Evolutionary conservation across 2,329 filamentous ascomycete genomes (phyloP).

Genomic region (Albophoma yamanashiensis): DNA sequence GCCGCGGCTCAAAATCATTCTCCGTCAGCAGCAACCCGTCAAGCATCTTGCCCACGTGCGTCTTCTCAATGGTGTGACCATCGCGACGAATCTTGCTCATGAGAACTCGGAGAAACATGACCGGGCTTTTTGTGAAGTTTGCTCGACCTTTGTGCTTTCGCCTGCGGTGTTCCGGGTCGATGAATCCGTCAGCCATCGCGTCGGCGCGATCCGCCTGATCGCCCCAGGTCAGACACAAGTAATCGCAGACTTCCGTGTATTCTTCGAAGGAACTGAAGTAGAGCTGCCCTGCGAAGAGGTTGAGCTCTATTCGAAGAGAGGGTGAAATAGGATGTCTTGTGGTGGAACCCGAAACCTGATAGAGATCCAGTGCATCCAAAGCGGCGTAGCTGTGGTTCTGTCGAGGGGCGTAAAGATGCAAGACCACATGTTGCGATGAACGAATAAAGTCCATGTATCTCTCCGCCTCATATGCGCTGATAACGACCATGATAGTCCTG

Average conservation of each 20-base stretch:
- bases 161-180: slow-evolving; percentile 5
- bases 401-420: slow-evolving; percentile 43
- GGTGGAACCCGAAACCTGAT: not conserved
- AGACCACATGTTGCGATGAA: slow-evolving; percentile 17
- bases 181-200: slow-evolving; percentile 21
- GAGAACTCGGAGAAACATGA: slow-evolving; percentile 25
- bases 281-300: slow-evolving; percentile 58
- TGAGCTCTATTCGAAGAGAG: slow-evolving; percentile 36
- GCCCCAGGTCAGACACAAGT: slow-evolving; percentile 35
- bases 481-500: not conserved
- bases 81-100: slow-evolving; percentile 24
- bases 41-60: slow-evolving; percentile 28
- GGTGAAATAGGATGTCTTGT: not conserved
- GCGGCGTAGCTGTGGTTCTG: slow-evolving; percentile 1
- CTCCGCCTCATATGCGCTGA: slow-evolving; percentile 38
- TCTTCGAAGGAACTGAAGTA: slow-evolving; percentile 46
- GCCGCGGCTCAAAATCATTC: slow-evolving; percentile 9
- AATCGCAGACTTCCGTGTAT: slow-evolving; percentile 40
- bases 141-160: slow-evolving; percentile 9
- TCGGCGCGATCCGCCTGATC: slow-evolving; percentile 10
- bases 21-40: slow-evolving; percentile 15
- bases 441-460: slow-evolving; percentile 30
- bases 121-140: slow-evolving; percentile 20
- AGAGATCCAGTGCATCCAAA: not conserved
- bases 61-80: slow-evolving; percentile 26